A percentile compares a stretch with the other conserved stretches of the same genome.
These are phyloP conservation scores for Sarocladium kiliense DNA, from an alignment of 2,329 filamentous ascomycete genomes.

Conservation along the genomic window DNA sequence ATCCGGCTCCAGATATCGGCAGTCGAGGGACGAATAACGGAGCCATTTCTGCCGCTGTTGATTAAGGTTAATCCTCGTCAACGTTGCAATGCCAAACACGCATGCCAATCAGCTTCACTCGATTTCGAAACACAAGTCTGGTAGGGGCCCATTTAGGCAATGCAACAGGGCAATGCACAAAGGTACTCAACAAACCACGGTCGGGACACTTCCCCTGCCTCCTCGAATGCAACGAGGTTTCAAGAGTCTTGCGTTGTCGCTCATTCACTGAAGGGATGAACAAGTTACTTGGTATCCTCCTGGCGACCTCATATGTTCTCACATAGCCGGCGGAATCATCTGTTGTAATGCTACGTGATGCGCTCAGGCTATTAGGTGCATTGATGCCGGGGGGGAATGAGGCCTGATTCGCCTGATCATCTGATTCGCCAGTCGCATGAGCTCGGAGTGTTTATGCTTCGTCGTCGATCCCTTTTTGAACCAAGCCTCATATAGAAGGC, in stretches of 20 bases:
- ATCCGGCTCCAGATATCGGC: slow-evolving; percentile 4
- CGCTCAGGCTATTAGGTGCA: no score
- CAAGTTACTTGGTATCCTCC: background rate
- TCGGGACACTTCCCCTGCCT: background rate
- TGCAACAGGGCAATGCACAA: slow-evolving; percentile 4
- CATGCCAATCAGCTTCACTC: background rate
- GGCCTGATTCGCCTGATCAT: no score
- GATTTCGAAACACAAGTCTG: background rate
- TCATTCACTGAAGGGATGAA: no score
- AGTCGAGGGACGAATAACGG: background rate
- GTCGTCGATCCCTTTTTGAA: background rate
- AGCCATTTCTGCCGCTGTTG: slow-evolving; percentile 8
- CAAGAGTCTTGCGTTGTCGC: no score
- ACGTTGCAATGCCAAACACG: background rate
- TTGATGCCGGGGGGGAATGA: no score
- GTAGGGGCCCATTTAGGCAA: slow-evolving; percentile 1
- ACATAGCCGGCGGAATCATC: background rate
- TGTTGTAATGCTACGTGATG: no score
- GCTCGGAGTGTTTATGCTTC: background rate
- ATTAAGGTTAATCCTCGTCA: slow-evolving; percentile 7
- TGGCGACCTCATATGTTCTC: background rate
- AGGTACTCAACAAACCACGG: background rate
- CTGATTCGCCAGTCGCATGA: background rate
- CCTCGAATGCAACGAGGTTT: background rate
- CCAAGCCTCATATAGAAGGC: background rate